Percentiles rank a stretch among this genome's conserved stretches.
Evolutionary conservation across 495 filamentous ascomycete species (phyloP).

Genomic region (Neurospora sp.): DNA sequence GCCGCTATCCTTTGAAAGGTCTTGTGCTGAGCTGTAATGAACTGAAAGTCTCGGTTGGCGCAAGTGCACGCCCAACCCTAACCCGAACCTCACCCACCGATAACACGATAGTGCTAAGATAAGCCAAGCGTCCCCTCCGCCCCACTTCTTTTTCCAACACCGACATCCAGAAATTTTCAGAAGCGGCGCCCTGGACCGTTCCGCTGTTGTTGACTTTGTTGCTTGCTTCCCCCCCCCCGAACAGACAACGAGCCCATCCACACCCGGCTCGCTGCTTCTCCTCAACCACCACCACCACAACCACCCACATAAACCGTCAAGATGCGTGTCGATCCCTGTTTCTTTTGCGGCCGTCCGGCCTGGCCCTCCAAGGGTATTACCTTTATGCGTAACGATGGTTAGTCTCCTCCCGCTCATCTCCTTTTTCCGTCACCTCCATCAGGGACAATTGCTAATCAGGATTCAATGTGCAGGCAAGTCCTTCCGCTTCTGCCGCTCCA

Average conservation of each 20-base stretch:
- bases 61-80: neutral
- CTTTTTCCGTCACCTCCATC: too few relatives aligned
- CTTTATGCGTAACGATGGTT: conserved; percentile 60
- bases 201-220: neutral
- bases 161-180: conserved; percentile 11
- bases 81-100: neutral
- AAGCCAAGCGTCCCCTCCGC: conserved; percentile 4
- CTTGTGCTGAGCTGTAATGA: too few relatives aligned
- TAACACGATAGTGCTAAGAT: conserved; percentile 2
- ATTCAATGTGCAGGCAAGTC: conserved; percentile 53
- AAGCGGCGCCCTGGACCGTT: neutral
- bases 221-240: neutral
- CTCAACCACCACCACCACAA: neutral
- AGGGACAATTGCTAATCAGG: too few relatives aligned
- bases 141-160: conserved; percentile 9
- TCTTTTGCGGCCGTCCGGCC: conserved; percentile 75
- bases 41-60: too few relatives aligned
- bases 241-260: neutral
- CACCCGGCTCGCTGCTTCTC: neutral
- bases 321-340: conserved; percentile 68
- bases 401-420: too few relatives aligned
- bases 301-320: conserved; percentile 11
- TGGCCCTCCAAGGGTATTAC: conserved; percentile 89
- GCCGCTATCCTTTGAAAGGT: too few relatives aligned
- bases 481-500: conserved; percentile 69